These are phyloP conservation scores for Suhomyces sp. DNA, from an alignment of 805 yeast species.

Conservation along the genomic window DNA sequence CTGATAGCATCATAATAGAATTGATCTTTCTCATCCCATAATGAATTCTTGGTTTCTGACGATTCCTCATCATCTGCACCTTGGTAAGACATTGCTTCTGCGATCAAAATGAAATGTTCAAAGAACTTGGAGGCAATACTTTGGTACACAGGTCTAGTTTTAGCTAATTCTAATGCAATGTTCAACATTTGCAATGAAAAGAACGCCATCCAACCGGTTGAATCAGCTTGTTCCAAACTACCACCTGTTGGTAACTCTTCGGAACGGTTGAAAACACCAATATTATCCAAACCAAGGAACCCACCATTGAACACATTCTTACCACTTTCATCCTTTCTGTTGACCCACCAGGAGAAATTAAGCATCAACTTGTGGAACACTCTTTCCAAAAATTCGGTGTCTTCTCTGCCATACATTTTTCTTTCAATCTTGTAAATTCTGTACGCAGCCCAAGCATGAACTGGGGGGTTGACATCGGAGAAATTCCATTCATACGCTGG, in stretches of 20 bases:
- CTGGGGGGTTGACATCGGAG: constrained; percentile 95
- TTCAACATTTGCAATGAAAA: constrained; percentile 87
- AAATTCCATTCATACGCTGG: constrained; percentile 98
- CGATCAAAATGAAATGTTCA: constrained; percentile 87
- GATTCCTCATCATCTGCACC: constrained; percentile 41
- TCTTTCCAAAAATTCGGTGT: constrained; percentile 80
- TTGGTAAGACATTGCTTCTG: constrained; percentile 86
- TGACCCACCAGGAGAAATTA: constrained; percentile 98
- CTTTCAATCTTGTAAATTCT: constrained; percentile 85
- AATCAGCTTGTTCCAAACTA: constrained; percentile 85
- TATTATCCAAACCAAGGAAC: constrained; percentile 87
- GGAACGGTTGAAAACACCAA: constrained; percentile 88
- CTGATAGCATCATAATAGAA: constrained; percentile 89
- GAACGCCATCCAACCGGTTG: constrained; percentile 98
- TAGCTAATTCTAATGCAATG: constrained; percentile 87
- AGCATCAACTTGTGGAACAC: constrained; percentile 87
- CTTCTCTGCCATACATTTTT: constrained; percentile 79
- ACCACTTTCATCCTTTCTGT: constrained; percentile 82
- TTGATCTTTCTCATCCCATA: constrained; percentile 89
- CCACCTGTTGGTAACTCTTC: constrained; percentile 95
- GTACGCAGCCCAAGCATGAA: constrained; percentile 93
- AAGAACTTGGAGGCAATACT: constrained; percentile 92
- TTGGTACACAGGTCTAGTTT: constrained; percentile 81
- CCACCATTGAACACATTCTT: constrained; percentile 94
- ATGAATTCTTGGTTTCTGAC: constrained; percentile 42